These are phyloP conservation scores for Trichoderma sp. DNA, from an alignment of 2,329 filamentous ascomycete species.

Conservation along the genomic window DNA sequence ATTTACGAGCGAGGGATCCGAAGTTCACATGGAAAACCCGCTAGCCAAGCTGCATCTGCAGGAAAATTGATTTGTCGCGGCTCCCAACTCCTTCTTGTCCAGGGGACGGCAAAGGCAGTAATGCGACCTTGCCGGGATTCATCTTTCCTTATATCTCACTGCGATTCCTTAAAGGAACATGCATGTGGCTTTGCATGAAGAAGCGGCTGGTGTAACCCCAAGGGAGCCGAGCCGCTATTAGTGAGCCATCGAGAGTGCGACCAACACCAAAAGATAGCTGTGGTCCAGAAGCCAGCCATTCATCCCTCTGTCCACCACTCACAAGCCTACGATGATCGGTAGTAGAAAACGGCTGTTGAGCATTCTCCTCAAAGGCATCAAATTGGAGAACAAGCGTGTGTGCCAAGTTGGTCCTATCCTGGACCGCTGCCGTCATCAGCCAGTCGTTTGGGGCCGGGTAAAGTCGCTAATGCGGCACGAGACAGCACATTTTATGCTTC, in stretches of 20 bases:
- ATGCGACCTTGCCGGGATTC: background rate
- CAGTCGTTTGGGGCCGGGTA: background rate
- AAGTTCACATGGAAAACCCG: background rate
- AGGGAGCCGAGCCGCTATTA: background rate
- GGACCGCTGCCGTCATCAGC: background rate
- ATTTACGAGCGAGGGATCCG: background rate
- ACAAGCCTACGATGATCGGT: background rate
- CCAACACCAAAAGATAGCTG: background rate
- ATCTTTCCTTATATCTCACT: background rate
- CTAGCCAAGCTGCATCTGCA: background rate
- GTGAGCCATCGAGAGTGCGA: background rate
- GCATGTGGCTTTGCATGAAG: background rate
- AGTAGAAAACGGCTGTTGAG: background rate
- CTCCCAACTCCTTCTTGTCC: background rate
- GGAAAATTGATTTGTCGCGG: background rate
- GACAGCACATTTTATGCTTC: conserved; percentile 2
- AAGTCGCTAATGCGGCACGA: background rate
- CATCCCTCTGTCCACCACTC: background rate
- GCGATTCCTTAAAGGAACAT: background rate
- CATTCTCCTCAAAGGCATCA: background rate
- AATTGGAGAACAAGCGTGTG: background rate
- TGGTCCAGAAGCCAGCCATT: background rate
- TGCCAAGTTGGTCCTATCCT: background rate
- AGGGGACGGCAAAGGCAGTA: background rate
- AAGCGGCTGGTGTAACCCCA: background rate